Evolutionary conservation across 768 basidiomycete species (phyloP), one percentile per base, ranked within the genome.

Genomic region (Termitomyces sp.): DNA sequence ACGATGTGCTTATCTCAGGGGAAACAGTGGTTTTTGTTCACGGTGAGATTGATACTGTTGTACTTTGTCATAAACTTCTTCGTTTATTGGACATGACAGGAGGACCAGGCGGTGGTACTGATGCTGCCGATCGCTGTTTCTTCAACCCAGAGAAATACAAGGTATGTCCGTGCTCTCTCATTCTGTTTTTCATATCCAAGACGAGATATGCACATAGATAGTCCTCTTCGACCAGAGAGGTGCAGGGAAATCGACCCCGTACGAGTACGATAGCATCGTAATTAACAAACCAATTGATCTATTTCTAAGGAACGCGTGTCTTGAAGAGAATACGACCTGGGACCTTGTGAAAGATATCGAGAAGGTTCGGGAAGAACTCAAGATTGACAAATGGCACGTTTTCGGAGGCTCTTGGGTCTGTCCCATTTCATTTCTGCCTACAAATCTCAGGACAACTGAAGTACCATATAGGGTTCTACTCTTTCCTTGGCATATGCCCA

Each of bases 271-370:
- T 43, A 49, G 16, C 40, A 4, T 20, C 32, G 36, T 48, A 24
- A 44, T 44, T 3, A n/a, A 53, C 61, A 52, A 18, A 56, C 56
- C n/a, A 11, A 22, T 52, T 8, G 52, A 18, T 36, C 38, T 13
- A 40, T 58, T 46, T 14, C 24, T 35, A 47, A 93, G 90, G 71
- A 80, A 68, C 55, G 93, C 94, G 8, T 87, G 71, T 33, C 71
- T 87, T 2, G 87, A 90, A 62, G 87, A 94, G 52, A 98, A 98
- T 71, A 97, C 93, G 2, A 97, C 94, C 5, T 94, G 91, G 92
- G 88, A 93, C 67, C 84, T 96, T 43, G 92, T 98, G 26, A 88
- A 83, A 61, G 95, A 98, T 66, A 84, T 94, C 10, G 95, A 98
- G 68, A 87, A 76, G 65, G 73, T 96, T 26, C 81, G 95, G 56